Evolutionary conservation across 2,329 filamentous ascomycete genomes (phyloP), one percentile per base, ranked within the genome.

Genomic region (Phialophora verrucosa): DNA sequence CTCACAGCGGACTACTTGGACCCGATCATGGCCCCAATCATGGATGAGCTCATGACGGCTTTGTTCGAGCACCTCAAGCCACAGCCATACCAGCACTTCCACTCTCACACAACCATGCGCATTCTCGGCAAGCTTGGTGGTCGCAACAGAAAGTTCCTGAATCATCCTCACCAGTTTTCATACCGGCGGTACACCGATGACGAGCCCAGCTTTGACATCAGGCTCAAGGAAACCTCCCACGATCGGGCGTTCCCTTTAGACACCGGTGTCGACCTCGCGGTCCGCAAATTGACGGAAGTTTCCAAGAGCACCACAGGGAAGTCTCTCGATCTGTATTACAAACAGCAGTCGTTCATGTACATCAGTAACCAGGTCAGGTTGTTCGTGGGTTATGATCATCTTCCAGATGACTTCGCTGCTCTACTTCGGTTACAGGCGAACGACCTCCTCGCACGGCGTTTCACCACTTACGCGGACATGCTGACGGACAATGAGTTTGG

Each of bases 11-110:
- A 99, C 74, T 99, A 99, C 75, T 83, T 99, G 14, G 95, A 99
- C 73, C 96, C 95, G 0, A 98, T 99, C 74, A 99, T 99, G 94
- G 92, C 94, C 1, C 96, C 95, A 0, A 96, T 98, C 29, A 98
- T 99, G 78, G 94, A 99, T 73, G 95, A 99, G 75, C 83, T 99
- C 53, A 99, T 99, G 95, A 95, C 93, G 55, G 94, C 94, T 1
- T 84, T 99, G 0, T 99, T 96, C 84, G 93, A 97, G 70, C 96
- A 99, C 77, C 84, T 99, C 50, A 91, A 91, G 73, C 96, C 95
- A 7, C 90, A 93, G 69, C 95, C 95, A 0, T 97, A 99, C 78
- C 97, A 91, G 73, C 96, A 99, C 77, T 97, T 97, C 78, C 94
- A 98, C 75, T 92, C 96, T 0, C 95, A 99, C 76, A 98, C 95